phyloP scores from a whole-genome alignment of 495 filamentous ascomycete species.

The Aspergillus egyptiacus region DNA sequence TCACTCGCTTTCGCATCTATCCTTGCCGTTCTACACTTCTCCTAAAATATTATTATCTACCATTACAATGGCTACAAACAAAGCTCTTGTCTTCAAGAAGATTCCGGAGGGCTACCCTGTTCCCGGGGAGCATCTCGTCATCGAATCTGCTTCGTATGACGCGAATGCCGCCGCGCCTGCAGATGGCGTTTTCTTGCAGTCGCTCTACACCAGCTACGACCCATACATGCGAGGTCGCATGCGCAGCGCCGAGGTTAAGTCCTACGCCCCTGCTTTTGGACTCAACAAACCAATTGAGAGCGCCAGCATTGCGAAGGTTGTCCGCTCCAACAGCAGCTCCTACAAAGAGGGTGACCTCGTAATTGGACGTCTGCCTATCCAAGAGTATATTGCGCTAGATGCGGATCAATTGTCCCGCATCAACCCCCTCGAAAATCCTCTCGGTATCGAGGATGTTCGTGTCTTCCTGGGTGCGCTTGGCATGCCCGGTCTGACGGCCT shows the following conservation, averaged over 20 bases:
- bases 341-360: constrained; percentile 65
- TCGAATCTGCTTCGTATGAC: constrained; percentile 65
- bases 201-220: constrained; percentile 77
- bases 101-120: constrained; percentile 64
- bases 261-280: constrained; percentile 55
- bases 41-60: constrained; percentile 1
- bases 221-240: constrained; percentile 79
- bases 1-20: no score
- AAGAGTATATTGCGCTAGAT: constrained; percentile 49
- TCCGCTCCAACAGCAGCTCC: constrained; percentile 56
- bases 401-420: constrained; percentile 29
- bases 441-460: constrained; percentile 41
- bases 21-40: no score
- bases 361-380: constrained; percentile 51
- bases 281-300: constrained; percentile 55
- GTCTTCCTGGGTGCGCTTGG: constrained; percentile 67
- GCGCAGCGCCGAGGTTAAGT: constrained; percentile 47
- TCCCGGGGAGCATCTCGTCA: constrained; percentile 62
- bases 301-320: constrained; percentile 52
- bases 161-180: constrained; percentile 54
- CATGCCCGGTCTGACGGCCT: constrained; percentile 85
- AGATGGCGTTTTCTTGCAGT: constrained; percentile 66
- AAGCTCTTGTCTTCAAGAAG: constrained; percentile 71
- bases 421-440: constrained; percentile 38
- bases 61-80: constrained; percentile 52